Base-by-base conservation (phyloP, 768 basidiomycete species). In the Auricularia sp. region DNA sequence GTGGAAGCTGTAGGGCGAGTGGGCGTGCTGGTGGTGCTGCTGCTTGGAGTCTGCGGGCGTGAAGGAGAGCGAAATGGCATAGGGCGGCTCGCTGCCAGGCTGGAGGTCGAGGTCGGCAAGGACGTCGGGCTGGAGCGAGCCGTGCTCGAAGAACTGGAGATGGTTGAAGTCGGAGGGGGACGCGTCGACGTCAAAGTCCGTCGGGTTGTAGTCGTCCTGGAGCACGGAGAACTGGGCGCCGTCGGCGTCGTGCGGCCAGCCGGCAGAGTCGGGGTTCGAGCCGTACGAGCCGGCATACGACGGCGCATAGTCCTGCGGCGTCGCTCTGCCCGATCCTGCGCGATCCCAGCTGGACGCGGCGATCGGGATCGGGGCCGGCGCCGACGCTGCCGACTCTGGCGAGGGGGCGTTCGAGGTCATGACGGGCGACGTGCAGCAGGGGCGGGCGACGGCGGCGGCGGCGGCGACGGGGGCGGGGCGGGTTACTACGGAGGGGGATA, bases 131-230 rank as follows among this genome's bases (percentile, higher is more conserved):
- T 73, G 68, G 67, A 81, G 79, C 66, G 71, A 84, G 11, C 81
- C 80, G 69, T 69, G 66, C 70, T 86, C 82, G 72, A 76, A 77
- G 73, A 87, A 85, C 76, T 87, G 82, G 68, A 90, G 79, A 11
- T 85, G 79, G 34, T 59, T 59, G 29, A 33, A 59, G 14, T 59
- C 56, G 12, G 56, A 11, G 14, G 56, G 56, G 29, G 56, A 59
- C 14, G 56, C 56, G 47, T 51, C 47, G 3, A 76, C 70, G 75
- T 91, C 90, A 78, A 83, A 91, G 64, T 90, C 86, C 35, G 82
- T 73, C 3, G 90, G 89, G 72, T 91, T 84, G 81, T 91, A 91
- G 36, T 84, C 86, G 62, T 73, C 74, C 69, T 66, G 71, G 68
- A 73, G 73, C 67, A 67, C 72, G 58, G 74, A 73, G 29, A 21